Evolutionary conservation across 2,329 filamentous ascomycete genomes (phyloP).

Genomic region (Hymenoscyphus scutula): DNA sequence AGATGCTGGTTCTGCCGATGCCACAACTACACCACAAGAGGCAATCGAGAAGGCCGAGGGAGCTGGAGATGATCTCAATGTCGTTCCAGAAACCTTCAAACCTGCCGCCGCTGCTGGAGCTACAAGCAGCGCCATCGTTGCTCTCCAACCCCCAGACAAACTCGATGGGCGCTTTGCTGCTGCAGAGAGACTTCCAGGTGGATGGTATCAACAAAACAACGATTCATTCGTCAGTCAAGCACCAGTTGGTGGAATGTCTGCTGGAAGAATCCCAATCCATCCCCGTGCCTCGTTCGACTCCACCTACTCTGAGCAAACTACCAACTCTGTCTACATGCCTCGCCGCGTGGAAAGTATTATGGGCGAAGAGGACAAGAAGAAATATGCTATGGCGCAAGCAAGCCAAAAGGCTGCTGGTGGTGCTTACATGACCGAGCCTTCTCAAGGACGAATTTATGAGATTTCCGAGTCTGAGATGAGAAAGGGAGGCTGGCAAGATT

Average conservation of each 20-base stretch:
- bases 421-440: conserved; percentile 40
- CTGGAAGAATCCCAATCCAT: conserved; percentile 42
- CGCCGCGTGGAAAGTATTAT: conserved; percentile 65
- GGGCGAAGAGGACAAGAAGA: conserved; percentile 71
- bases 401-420: conserved; percentile 43
- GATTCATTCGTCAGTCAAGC: conserved; percentile 62
- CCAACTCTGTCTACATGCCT: conserved; percentile 63
- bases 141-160: conserved; percentile 68
- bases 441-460: conserved; percentile 49
- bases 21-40: conserved; percentile 71
- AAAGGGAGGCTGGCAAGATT: conserved; percentile 44
- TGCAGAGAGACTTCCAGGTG: conserved; percentile 63
- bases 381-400: conserved; percentile 68
- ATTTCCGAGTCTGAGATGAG: conserved; percentile 46
- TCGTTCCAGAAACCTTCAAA: conserved; percentile 82
- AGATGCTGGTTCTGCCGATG: conserved; percentile 79
- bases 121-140: conserved; percentile 51
- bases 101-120: conserved; percentile 52
- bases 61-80: conserved; percentile 82
- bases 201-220: conserved; percentile 68
- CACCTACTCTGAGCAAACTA: conserved; percentile 55
- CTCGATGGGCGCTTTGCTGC: conserved; percentile 78
- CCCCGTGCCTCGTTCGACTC: conserved; percentile 67
- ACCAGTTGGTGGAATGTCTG: conserved; percentile 37
- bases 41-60: conserved; percentile 80